phyloP scores from a whole-genome alignment of 345 rosid genomes.

The Salix udensis region DNA sequence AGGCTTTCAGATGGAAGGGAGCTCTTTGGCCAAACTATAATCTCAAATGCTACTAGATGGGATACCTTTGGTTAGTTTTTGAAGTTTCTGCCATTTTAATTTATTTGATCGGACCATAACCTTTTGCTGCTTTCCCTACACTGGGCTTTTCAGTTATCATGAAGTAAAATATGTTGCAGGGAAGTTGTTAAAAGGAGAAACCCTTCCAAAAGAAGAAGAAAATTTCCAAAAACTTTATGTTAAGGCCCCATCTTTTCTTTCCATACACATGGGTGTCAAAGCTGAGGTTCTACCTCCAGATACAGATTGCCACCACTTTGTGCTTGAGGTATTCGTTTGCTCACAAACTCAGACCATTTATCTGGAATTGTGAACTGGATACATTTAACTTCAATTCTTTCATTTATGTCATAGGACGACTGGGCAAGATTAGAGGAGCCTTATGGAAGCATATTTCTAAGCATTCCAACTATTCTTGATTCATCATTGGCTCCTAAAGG shows the following conservation, averaged over 20 bases:
- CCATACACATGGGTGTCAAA: conserved; percentile 93
- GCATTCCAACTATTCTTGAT: conserved; percentile 94
- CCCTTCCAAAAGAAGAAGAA: conserved; percentile 85
- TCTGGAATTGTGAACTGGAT: neutral
- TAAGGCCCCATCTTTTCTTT: conserved; percentile 96
- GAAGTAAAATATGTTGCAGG: conserved; percentile 36
- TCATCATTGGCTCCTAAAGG: conserved; percentile 80
- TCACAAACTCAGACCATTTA: neutral
- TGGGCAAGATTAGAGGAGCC: conserved; percentile 73
- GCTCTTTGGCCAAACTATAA: conserved; percentile 62
- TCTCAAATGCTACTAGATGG: conserved; percentile 99
- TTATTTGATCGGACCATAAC: neutral
- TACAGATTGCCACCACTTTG: conserved; percentile 93
- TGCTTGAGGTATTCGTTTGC: conserved; percentile 67
- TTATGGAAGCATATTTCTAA: conserved; percentile 91
- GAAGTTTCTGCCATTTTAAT: conserved; percentile 5
- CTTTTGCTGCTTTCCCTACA: neutral
- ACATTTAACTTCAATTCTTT: neutral
- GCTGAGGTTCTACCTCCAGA: conserved; percentile 77
- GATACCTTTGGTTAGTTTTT: conserved; percentile 84
- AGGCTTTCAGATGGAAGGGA: conserved; percentile 83
- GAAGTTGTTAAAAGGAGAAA: conserved; percentile 77
- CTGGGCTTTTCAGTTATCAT: neutral
- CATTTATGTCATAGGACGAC: conserved; percentile 42
- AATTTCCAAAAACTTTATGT: conserved; percentile 80